Evolutionary conservation across 2,329 filamentous ascomycete genomes (phyloP).

Genomic region (Trichothecium roseum): DNA sequence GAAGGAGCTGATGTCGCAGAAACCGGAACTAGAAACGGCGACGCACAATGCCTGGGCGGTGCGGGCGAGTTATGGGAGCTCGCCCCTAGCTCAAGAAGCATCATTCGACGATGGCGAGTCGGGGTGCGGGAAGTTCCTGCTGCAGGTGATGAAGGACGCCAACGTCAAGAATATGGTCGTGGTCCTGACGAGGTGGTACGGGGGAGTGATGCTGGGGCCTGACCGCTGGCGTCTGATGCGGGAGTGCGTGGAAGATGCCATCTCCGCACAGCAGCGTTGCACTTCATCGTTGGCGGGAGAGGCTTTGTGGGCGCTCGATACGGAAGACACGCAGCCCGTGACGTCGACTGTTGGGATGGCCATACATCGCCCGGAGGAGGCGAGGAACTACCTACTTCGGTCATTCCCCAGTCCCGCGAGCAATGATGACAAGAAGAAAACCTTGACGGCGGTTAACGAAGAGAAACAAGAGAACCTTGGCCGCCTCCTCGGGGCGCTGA

Average conservation of each 20-base stretch:
- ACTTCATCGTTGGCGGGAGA: constrained; percentile 31
- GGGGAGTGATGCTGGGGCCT: constrained; percentile 49
- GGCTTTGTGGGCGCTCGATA: constrained; percentile 50
- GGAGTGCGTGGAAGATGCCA: constrained; percentile 41
- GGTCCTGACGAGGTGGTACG: constrained; percentile 52
- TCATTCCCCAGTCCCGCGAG: constrained; percentile 44
- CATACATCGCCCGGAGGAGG: constrained; percentile 64
- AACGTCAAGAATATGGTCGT: constrained; percentile 41
- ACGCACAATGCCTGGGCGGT: constrained; percentile 48
- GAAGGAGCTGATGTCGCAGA: constrained; percentile 34
- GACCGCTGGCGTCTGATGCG: constrained; percentile 55
- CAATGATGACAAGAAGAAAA: constrained; percentile 31
- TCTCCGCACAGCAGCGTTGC: constrained; percentile 34
- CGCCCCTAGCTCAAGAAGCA: constrained; percentile 33
- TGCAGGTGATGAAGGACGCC: constrained; percentile 41
- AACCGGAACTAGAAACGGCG: constrained; percentile 41
- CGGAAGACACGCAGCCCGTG: constrained; percentile 35
- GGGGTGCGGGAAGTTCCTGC: constrained; percentile 45
- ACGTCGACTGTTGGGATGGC: constrained; percentile 45
- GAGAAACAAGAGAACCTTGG: constrained; percentile 63
- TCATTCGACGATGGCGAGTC: constrained; percentile 53
- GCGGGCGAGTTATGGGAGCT: constrained; percentile 23
- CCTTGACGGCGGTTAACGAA: constrained; percentile 36
- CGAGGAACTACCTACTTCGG: constrained; percentile 46
- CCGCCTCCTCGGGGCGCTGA: constrained; percentile 58